A percentile compares a stretch with the other conserved stretches of the same genome.
Evolutionary conservation across 2,329 filamentous ascomycete genomes (phyloP).

Genomic region (Paracoccidioides brasiliensis): DNA sequence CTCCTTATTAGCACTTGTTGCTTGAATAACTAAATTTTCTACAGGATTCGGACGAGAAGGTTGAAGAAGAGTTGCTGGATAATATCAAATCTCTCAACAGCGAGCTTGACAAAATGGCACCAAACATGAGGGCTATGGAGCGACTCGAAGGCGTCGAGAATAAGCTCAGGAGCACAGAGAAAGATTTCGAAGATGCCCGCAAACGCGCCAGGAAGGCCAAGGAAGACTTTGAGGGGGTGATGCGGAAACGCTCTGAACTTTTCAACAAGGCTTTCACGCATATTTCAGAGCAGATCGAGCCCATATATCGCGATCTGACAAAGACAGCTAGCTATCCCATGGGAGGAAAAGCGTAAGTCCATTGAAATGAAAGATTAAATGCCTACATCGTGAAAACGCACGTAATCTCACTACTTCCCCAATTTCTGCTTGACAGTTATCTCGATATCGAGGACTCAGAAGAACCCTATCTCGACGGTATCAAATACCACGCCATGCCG

Average conservation of each 20-base stretch:
- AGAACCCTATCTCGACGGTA: conserved; percentile 85
- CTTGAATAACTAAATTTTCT: conserved; percentile 11
- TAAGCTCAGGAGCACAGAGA: conserved; percentile 69
- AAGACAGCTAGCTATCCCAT: conserved; percentile 81
- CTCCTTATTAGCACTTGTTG: conserved; percentile 10
- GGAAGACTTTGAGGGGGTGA: conserved; percentile 71
- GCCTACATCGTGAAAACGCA: background rate
- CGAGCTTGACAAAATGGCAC: conserved; percentile 86
- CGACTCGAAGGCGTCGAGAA: conserved; percentile 75
- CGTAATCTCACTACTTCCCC: background rate
- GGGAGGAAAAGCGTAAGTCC: conserved; percentile 57
- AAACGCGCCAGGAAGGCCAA: conserved; percentile 59
- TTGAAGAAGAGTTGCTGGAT: conserved; percentile 65
- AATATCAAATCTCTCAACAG: conserved; percentile 59
- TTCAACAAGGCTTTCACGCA: conserved; percentile 94
- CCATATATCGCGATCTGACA: conserved; percentile 91
- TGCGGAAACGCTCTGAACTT: conserved; percentile 69
- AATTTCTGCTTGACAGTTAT: conserved; percentile 37
- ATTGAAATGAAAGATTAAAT: background rate
- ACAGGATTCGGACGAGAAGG: conserved; percentile 53
- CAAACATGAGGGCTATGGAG: conserved; percentile 92
- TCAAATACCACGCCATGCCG: conserved; percentile 98
- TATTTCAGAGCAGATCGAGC: conserved; percentile 85
- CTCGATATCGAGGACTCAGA: conserved; percentile 94
- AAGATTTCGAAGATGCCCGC: conserved; percentile 79